Percentiles rank a stretch among this genome's conserved stretches.
Conservation (phyloP, 768 basidiomycete species). For the Auricularia heimuer region DNA sequence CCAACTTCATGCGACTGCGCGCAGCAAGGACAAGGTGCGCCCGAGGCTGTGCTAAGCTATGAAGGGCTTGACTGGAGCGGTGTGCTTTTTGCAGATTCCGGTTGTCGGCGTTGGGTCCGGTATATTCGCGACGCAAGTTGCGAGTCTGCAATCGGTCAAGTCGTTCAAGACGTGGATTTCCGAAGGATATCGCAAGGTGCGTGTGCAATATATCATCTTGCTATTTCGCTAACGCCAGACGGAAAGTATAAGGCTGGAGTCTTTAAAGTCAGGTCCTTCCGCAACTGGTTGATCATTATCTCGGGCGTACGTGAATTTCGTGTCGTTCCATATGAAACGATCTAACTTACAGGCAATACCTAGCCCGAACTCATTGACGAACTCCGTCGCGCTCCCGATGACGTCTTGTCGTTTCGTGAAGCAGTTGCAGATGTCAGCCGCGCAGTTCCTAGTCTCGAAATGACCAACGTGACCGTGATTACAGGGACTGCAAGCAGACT, state of each 20-base stretch:
- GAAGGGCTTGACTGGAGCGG: no score
- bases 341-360: no score
- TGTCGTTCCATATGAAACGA: background rate
- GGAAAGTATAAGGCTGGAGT: slow-evolving; percentile 11
- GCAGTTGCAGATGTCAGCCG: background rate
- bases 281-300: slow-evolving; percentile 36
- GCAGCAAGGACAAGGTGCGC: no score
- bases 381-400: slow-evolving; percentile 13
- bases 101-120: background rate
- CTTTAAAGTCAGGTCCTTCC: slow-evolving; percentile 36
- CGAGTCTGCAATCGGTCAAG: background rate
- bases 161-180: slow-evolving; percentile 10
- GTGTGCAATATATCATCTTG: background rate
- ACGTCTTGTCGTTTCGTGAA: slow-evolving; percentile 11
- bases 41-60: no score
- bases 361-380: slow-evolving; percentile 14
- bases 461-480: background rate
- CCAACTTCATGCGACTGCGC: no score
- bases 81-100: background rate
- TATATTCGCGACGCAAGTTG: background rate
- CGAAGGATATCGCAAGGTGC: slow-evolving; percentile 24
- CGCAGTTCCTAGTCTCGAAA: background rate
- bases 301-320: slow-evolving; percentile 7
- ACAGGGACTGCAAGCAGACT: background rate
- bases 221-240: background rate